Conservation (phyloP, 192 early-diverging fungal genomes). For the Cladochytrium replicatum region DNA sequence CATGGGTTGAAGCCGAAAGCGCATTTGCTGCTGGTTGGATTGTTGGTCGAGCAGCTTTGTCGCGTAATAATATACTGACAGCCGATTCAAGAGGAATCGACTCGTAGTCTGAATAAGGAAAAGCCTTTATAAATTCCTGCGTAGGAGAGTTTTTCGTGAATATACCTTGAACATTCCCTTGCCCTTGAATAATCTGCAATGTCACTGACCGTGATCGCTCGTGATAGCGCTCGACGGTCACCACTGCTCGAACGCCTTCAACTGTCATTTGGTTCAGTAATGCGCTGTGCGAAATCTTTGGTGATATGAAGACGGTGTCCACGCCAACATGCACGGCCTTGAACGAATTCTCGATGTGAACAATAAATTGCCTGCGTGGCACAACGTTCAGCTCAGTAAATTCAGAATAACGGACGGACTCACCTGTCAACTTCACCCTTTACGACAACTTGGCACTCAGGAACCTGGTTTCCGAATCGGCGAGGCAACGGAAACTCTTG, state of each 20-base stretch:
- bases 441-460: conserved; percentile 13
- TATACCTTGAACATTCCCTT: conserved; percentile 1
- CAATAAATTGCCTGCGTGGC: conserved; percentile 12
- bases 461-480: conserved; percentile 26
- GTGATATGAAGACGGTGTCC: conserved; percentile 18
- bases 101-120: conserved; percentile 28
- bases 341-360: conserved; percentile 17
- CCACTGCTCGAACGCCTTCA: conserved; percentile 30
- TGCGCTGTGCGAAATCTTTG: conserved; percentile 16
- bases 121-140: background rate
- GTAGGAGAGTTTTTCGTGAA: conserved; percentile 7
- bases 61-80: conserved; percentile 22
- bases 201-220: conserved; percentile 18
- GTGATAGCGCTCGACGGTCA: conserved; percentile 32
- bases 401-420: background rate
- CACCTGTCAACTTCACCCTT: background rate
- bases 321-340: conserved; percentile 16
- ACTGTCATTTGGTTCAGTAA: conserved; percentile 32
- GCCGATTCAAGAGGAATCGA: conserved; percentile 24
- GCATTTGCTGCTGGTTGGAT: conserved; percentile 9
- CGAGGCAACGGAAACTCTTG: conserved; percentile 26
- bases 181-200: conserved; percentile 29
- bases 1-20: conserved; percentile 8
- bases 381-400: background rate
- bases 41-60: conserved; percentile 15